A percentile compares a stretch with the other conserved stretches of the same genome.
Evolutionary conservation across 1,284 basidiomycete species (phyloP).

Genomic region (Anthracocystis walkeri): DNA sequence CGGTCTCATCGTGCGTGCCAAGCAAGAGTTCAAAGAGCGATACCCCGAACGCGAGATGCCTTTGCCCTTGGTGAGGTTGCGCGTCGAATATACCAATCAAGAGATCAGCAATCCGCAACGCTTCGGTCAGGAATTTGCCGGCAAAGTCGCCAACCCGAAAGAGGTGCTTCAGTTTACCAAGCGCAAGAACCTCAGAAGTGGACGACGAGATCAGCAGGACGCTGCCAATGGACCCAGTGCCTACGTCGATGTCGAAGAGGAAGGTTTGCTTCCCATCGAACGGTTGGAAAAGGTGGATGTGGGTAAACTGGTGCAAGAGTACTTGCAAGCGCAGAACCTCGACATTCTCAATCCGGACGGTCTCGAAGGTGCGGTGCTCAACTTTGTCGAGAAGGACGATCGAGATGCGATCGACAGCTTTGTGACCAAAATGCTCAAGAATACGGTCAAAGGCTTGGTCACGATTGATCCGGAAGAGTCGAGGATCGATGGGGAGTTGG

Average conservation of each 20-base stretch:
- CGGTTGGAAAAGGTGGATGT: conserved; percentile 61
- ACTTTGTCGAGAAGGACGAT: conserved; percentile 68
- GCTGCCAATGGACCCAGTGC: conserved; percentile 16
- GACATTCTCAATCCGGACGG: conserved; percentile 61
- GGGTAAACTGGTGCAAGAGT: conserved; percentile 58
- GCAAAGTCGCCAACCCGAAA: conserved; percentile 90
- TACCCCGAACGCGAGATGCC: conserved; percentile 38
- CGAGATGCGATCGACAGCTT: conserved; percentile 59
- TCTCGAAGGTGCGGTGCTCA: conserved; percentile 60
- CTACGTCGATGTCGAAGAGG: conserved; percentile 44
- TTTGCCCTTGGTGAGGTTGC: conserved; percentile 85
- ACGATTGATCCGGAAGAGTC: conserved; percentile 57
- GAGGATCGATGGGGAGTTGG: conserved; percentile 48
- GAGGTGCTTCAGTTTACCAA: conserved; percentile 90
- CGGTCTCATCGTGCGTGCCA: conserved; percentile 79
- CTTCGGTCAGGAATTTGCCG: conserved; percentile 94
- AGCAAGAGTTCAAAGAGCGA: conserved; percentile 83
- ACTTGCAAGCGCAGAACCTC: conserved; percentile 60
- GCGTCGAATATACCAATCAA: conserved; percentile 71
- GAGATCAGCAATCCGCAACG: conserved; percentile 82
- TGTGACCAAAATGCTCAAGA: conserved; percentile 51
- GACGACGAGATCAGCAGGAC: conserved; percentile 15
- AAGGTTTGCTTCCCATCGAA: conserved; percentile 54
- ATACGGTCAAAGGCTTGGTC: conserved; percentile 48
- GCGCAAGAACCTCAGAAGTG: conserved; percentile 73